Evolutionary conservation across 805 yeast genomes (phyloP).

Genomic region (Ogataea methylovora): DNA sequence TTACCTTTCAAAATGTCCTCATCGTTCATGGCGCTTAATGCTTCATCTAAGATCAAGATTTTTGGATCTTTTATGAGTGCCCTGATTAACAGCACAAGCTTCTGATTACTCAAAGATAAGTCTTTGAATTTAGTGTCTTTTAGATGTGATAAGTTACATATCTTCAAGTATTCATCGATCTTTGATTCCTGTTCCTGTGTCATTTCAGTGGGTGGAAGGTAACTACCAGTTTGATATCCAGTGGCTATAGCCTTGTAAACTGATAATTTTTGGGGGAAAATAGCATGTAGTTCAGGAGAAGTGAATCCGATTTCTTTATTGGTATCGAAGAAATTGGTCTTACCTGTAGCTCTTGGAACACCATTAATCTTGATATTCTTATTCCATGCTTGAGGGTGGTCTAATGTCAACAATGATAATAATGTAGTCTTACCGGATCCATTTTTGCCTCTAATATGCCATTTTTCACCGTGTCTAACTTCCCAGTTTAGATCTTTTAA

Average conservation of each 20-base stretch:
- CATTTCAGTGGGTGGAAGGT: slow-evolving; percentile 39
- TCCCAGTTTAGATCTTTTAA: slow-evolving; percentile 58
- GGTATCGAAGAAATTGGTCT: slow-evolving; percentile 66
- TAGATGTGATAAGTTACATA: slow-evolving; percentile 34
- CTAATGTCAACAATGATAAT: slow-evolving; percentile 78
- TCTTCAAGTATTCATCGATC: slow-evolving; percentile 38
- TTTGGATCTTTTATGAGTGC: slow-evolving; percentile 74
- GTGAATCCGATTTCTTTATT: slow-evolving; percentile 77
- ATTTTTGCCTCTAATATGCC: slow-evolving; percentile 87
- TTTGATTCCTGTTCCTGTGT: slow-evolving; percentile 26
- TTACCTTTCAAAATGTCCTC: slow-evolving; percentile 50
- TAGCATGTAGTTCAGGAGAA: slow-evolving; percentile 87
- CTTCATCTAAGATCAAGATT: slow-evolving; percentile 81
- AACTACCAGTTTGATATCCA: slow-evolving; percentile 68
- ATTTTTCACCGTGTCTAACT: slow-evolving; percentile 63
- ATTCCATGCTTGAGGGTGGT: slow-evolving; percentile 96
- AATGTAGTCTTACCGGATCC: slow-evolving; percentile 94
- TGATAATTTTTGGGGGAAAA: slow-evolving; percentile 57
- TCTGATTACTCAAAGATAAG: slow-evolving; percentile 66
- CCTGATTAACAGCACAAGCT: slow-evolving; percentile 66
- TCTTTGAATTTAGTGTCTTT: slow-evolving; percentile 41
- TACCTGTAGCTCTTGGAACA: slow-evolving; percentile 64
- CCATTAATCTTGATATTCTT: slow-evolving; percentile 58
- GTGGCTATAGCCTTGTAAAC: slow-evolving; percentile 56
- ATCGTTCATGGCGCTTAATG: slow-evolving; percentile 84